These are phyloP conservation scores for Venturia carpophila DNA, from an alignment of 2,329 filamentous ascomycete genomes.

Conservation along the genomic window DNA sequence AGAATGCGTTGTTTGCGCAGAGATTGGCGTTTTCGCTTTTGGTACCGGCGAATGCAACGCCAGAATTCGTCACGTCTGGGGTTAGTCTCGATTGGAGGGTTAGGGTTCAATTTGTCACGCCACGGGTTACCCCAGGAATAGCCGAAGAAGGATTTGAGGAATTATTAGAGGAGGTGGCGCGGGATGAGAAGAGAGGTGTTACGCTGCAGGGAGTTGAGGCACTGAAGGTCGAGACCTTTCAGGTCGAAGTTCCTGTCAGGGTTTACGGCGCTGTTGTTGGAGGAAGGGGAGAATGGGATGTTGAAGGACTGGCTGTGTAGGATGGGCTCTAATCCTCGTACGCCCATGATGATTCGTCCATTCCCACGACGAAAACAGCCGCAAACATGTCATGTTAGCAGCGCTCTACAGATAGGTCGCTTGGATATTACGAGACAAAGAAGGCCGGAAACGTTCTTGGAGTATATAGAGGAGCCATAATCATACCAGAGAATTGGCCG, in stretches of 20 bases:
- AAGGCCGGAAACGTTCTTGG: too few species aligned
- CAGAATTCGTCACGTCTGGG: constrained; percentile 85
- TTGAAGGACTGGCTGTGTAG: constrained; percentile 19
- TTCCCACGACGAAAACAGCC: neutral
- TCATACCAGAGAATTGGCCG: too few species aligned
- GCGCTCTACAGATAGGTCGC: too few species aligned
- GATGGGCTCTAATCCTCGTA: neutral
- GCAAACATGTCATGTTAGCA: too few species aligned
- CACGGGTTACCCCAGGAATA: constrained; percentile 38
- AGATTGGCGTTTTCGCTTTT: constrained; percentile 73
- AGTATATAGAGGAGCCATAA: too few species aligned
- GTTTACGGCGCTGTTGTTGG: constrained; percentile 59
- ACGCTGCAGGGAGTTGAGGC: constrained; percentile 72
- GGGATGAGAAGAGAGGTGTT: constrained; percentile 64
- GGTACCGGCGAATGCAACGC: constrained; percentile 75
- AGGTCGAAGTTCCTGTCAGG: constrained; percentile 74
- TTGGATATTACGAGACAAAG: too few species aligned
- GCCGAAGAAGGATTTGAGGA: constrained; percentile 26
- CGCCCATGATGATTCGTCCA: neutral
- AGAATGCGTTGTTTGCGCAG: constrained; percentile 74
- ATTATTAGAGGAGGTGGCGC: constrained; percentile 70
- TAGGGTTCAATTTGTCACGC: constrained; percentile 85
- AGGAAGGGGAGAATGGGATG: constrained; percentile 25
- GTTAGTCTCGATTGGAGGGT: constrained; percentile 84
- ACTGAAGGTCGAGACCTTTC: constrained; percentile 79